Percentiles rank a stretch among this genome's conserved stretches.
Conservation (phyloP, 768 basidiomycete genomes). For the Russula vinacea region DNA sequence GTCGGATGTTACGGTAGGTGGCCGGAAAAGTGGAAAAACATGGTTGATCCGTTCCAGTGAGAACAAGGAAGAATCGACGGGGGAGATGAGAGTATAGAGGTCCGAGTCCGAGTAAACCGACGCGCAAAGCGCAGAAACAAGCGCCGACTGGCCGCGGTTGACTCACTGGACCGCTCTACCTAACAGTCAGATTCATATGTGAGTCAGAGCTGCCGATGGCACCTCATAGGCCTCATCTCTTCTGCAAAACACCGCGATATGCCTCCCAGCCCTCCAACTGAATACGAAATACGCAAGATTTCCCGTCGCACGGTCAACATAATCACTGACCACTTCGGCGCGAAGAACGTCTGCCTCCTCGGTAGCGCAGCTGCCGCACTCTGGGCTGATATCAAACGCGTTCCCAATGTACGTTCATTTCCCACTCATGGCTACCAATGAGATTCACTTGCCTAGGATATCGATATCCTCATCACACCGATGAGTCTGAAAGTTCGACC, state of each 20-base stretch:
- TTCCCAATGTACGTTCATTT: conserved; percentile 11
- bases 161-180: neutral
- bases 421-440: no score
- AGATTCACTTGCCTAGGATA: neutral
- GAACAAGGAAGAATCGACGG: conserved; percentile 9
- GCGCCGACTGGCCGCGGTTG: neutral
- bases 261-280: neutral
- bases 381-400: conserved; percentile 11
- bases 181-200: neutral
- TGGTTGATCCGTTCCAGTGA: conserved; percentile 16
- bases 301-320: conserved; percentile 14
- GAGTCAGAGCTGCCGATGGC: neutral
- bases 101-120: no score
- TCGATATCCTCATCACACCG: conserved; percentile 11
- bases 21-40: neutral
- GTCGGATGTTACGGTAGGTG: conserved; percentile 5
- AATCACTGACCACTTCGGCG: neutral
- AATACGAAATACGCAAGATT: conserved; percentile 8
- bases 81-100: no score
- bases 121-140: neutral
- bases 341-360: conserved; percentile 11
- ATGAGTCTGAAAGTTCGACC: neutral
- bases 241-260: neutral
- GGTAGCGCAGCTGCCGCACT: conserved; percentile 14
- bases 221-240: neutral